A percentile compares a stretch with the other conserved stretches of the same genome.
phyloP scores from a whole-genome alignment of 352 stramenopile species.

The Globisporangium spiculum region DNA sequence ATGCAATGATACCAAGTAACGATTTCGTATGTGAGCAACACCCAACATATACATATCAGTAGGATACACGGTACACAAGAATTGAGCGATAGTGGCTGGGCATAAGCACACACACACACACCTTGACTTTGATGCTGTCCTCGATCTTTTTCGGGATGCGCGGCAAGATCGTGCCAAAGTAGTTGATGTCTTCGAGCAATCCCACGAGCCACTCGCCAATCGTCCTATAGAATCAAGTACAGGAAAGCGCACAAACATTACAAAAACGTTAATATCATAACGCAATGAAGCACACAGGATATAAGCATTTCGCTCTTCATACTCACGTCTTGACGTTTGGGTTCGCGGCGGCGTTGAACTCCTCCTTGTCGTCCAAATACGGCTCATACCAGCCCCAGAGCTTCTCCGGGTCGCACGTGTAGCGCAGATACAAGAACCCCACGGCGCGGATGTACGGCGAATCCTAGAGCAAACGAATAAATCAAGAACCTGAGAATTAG shows the following conservation, averaged over 20 bases:
- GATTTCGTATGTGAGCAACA: not conserved
- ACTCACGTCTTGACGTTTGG: conserved; percentile 72
- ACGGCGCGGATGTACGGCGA: conserved; percentile 96
- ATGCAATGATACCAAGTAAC: conserved; percentile 6
- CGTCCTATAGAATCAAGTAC: conserved; percentile 53
- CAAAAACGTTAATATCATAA: not conserved
- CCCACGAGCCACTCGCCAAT: conserved; percentile 91
- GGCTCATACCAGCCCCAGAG: conserved; percentile 95
- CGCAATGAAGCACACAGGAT: not conserved
- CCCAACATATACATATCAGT: too few relatives aligned
- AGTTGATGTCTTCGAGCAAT: conserved; percentile 94
- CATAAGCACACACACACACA: conserved; percentile 19
- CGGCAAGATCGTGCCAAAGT: conserved; percentile 95
- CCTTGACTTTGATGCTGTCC: conserved; percentile 95
- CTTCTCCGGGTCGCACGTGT: conserved; percentile 90
- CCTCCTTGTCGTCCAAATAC: conserved; percentile 95
- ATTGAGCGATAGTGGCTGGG: too few relatives aligned
- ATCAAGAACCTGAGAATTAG: not conserved
- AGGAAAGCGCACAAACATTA: conserved; percentile 9
- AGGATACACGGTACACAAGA: too few relatives aligned
- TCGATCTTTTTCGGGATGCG: conserved; percentile 96
- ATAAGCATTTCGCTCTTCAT: not conserved
- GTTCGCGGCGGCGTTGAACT: conserved; percentile 88
- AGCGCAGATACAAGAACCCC: conserved; percentile 98
- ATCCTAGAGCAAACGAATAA: conserved; percentile 52